Percentiles rank a stretch among this genome's conserved stretches.
phyloP scores from a whole-genome alignment of 768 basidiomycete species.

The Mrakia hoshinonis region DNA sequence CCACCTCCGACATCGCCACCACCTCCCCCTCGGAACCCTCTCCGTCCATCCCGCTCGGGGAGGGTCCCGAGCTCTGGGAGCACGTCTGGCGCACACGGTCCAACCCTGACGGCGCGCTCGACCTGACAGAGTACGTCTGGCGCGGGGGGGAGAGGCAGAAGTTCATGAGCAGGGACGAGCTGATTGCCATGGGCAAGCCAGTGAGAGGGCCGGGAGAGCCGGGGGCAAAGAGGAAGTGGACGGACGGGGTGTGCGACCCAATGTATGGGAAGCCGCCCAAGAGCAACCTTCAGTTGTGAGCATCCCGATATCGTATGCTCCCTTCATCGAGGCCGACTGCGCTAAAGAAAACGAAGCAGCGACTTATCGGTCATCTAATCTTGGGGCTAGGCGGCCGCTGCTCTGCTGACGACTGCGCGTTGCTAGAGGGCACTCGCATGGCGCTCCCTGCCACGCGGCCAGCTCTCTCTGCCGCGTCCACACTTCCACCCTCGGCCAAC shows the following conservation, averaged over 20 bases:
- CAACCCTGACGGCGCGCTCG: neutral
- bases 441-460: no score
- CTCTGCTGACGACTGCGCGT: no score
- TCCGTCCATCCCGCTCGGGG: conserved; percentile 12
- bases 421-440: no score
- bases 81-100: neutral
- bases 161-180: neutral
- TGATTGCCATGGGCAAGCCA: neutral
- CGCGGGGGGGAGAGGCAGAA: neutral
- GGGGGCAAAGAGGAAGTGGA: conserved; percentile 1
- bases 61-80: conserved; percentile 15
- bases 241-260: neutral
- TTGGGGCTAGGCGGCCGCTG: no score
- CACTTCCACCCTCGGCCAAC: no score
- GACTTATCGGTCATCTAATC: no score
- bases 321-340: no score
- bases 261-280: neutral
- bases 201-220: neutral
- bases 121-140: neutral
- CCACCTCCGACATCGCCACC: neutral
- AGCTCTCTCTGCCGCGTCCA: no score
- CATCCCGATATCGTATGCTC: neutral
- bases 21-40: neutral
- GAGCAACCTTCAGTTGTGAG: neutral
- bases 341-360: no score